Conservation (phyloP, 208 protist genomes). For the Naegleria gruberi region DNA sequence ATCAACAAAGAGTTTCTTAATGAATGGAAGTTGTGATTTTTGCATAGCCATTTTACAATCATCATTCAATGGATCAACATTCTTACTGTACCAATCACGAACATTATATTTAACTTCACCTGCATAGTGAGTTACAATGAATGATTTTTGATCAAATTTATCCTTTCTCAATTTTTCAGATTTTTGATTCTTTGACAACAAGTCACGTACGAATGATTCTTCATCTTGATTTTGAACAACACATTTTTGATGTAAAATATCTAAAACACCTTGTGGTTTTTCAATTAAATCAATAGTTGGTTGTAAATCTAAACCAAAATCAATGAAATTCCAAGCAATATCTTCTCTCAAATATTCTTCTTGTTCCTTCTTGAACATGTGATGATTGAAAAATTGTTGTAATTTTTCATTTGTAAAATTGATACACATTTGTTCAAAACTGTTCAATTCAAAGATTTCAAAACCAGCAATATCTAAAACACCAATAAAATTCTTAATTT, state of each 20-base stretch:
- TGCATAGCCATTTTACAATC: slow-evolving; percentile 23
- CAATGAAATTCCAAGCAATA: slow-evolving; percentile 21
- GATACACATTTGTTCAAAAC: slow-evolving; percentile 89
- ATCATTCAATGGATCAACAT: slow-evolving; percentile 37
- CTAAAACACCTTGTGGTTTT: slow-evolving; percentile 29
- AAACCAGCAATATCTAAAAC: slow-evolving; percentile 92
- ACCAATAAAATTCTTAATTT: slow-evolving; percentile 71
- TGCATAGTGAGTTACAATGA: slow-evolving; percentile 43
- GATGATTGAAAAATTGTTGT: slow-evolving; percentile 39
- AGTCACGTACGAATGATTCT: slow-evolving; percentile 3
- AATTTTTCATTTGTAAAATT: slow-evolving; percentile 39
- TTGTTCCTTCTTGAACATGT: slow-evolving; percentile 40
- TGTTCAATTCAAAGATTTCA: slow-evolving; percentile 84
- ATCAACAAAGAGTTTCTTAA: slow-evolving; percentile 28
- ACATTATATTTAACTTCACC: slow-evolving; percentile 37
- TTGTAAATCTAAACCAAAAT: slow-evolving; percentile 21
- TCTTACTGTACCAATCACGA: slow-evolving; percentile 40
- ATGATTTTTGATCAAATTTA: slow-evolving; percentile 23
- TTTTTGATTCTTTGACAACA: background rate
- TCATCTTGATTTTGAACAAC: slow-evolving; percentile 14
- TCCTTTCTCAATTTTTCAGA: background rate
- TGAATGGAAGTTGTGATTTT: background rate
- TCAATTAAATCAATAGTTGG: slow-evolving; percentile 26
- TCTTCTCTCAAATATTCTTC: slow-evolving; percentile 32
- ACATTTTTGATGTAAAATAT: slow-evolving; percentile 40